Conservation (phyloP, 305 asterid genomes). For the Rubia tinctorum region DNA sequence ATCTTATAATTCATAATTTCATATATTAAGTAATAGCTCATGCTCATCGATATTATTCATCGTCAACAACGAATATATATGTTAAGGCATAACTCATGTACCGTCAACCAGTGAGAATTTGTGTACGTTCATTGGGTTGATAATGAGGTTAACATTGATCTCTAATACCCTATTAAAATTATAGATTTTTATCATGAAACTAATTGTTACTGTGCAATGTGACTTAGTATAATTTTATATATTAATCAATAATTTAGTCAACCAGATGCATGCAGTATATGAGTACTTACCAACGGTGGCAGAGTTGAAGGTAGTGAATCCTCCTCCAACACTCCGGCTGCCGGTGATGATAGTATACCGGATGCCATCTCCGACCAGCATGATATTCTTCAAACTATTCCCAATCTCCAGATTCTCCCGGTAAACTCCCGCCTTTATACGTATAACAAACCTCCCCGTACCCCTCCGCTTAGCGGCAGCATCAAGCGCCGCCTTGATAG, state of each 20-base stretch:
- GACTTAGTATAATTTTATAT: too few species aligned
- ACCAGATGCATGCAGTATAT: background rate
- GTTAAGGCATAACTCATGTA: too few species aligned
- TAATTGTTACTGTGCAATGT: background rate
- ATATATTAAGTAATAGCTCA: too few species aligned
- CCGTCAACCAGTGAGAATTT: too few species aligned
- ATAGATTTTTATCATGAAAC: too few species aligned
- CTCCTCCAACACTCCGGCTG: constrained; percentile 82
- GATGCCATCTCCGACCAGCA: constrained; percentile 78
- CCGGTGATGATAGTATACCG: constrained; percentile 67
- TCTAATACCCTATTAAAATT: too few species aligned
- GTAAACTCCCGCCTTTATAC: constrained; percentile 57
- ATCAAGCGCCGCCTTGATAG: constrained; percentile 59
- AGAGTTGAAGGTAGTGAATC: constrained; percentile 82
- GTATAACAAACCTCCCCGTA: constrained; percentile 59
- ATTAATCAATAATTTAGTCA: too few species aligned
- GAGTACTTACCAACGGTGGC: constrained; percentile 68
- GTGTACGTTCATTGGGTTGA: too few species aligned
- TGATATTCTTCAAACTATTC: constrained; percentile 50
- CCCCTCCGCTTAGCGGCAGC: constrained; percentile 59
- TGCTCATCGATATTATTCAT: too few species aligned
- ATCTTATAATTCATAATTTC: too few species aligned
- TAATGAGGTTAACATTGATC: too few species aligned
- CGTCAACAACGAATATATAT: too few species aligned
- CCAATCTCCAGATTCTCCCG: constrained; percentile 63